Percentiles rank a stretch among this genome's conserved stretches.
Evolutionary conservation across 805 yeast genomes (phyloP).

Genomic region (Sungouiozyma ichnusensis): DNA sequence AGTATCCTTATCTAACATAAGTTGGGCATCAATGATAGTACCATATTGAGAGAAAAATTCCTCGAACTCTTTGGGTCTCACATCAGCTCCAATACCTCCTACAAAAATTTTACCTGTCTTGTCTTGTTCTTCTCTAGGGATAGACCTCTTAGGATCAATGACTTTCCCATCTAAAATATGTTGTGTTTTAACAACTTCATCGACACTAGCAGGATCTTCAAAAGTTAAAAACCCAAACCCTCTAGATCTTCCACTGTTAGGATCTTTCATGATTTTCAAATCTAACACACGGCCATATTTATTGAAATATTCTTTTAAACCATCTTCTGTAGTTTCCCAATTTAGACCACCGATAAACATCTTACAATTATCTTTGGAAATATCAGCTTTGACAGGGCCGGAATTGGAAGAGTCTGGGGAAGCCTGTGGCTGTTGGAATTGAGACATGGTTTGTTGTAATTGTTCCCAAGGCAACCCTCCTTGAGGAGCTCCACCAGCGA

Average conservation of each 20-base stretch:
- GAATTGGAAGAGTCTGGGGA: constrained; percentile 1
- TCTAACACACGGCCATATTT: constrained; percentile 86
- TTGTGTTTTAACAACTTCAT: constrained; percentile 73
- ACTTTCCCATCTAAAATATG: constrained; percentile 92
- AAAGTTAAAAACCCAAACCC: constrained; percentile 95
- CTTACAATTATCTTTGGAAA: constrained; percentile 69
- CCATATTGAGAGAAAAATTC: constrained; percentile 83
- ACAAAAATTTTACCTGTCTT: constrained; percentile 94
- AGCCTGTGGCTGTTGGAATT: constrained; percentile 20
- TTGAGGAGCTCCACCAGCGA: background rate
- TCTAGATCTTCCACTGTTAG: constrained; percentile 75
- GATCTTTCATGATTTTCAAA: constrained; percentile 87
- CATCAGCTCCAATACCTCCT: constrained; percentile 94
- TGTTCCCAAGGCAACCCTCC: constrained; percentile 24
- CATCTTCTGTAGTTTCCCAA: constrained; percentile 95
- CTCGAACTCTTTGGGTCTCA: constrained; percentile 83
- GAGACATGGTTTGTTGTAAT: constrained; percentile 28
- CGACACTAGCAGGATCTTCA: constrained; percentile 68
- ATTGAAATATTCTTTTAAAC: constrained; percentile 67
- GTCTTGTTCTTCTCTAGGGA: constrained; percentile 95
- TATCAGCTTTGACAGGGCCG: constrained; percentile 35
- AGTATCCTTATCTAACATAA: constrained; percentile 95
- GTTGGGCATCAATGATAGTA: constrained; percentile 85
- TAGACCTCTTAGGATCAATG: constrained; percentile 95
- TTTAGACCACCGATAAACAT: constrained; percentile 96